These are phyloP conservation scores for Chaetomiaceae sp. DNA, from an alignment of 2,329 filamentous ascomycete species.

Conservation along the genomic window DNA sequence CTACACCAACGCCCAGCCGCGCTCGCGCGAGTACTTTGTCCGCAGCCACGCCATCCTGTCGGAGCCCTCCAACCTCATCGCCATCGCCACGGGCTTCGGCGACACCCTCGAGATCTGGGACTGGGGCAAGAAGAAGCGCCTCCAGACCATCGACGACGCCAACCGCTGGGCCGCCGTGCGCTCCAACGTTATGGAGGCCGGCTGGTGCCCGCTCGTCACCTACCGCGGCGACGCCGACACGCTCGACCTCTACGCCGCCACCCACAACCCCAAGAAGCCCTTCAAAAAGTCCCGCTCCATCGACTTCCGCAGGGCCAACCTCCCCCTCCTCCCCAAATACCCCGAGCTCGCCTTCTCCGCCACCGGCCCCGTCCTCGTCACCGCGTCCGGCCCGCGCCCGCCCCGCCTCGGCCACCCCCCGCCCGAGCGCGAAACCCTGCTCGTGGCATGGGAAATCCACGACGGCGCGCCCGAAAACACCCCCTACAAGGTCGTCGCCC, in stretches of 20 bases:
- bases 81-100: conserved; percentile 38
- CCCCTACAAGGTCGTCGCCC: conserved; percentile 35
- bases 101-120: conserved; percentile 38
- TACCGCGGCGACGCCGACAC: conserved; percentile 32
- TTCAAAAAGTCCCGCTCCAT: conserved; percentile 35
- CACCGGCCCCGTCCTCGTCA: conserved; percentile 37
- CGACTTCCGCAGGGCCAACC: conserved; percentile 32
- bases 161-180: conserved; percentile 38
- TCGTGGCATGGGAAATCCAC: conserved; percentile 38
- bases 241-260: conserved; percentile 34
- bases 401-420: conserved; percentile 36
- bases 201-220: conserved; percentile 33
- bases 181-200: conserved; percentile 34
- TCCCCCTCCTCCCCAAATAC: conserved; percentile 37
- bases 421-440: conserved; percentile 35
- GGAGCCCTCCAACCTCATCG: conserved; percentile 36
- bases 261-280: conserved; percentile 34
- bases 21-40: conserved; percentile 41
- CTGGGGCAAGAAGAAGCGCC: conserved; percentile 37
- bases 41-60: conserved; percentile 41
- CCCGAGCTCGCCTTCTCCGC: conserved; percentile 39
- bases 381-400: conserved; percentile 37
- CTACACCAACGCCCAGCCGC: conserved; percentile 36
- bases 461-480: conserved; percentile 25
- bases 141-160: conserved; percentile 36